A percentile compares a stretch with the other conserved stretches of the same genome.
phyloP scores from a whole-genome alignment of 495 filamentous ascomycete genomes.

The Astrothelium subdiscretum region DNA sequence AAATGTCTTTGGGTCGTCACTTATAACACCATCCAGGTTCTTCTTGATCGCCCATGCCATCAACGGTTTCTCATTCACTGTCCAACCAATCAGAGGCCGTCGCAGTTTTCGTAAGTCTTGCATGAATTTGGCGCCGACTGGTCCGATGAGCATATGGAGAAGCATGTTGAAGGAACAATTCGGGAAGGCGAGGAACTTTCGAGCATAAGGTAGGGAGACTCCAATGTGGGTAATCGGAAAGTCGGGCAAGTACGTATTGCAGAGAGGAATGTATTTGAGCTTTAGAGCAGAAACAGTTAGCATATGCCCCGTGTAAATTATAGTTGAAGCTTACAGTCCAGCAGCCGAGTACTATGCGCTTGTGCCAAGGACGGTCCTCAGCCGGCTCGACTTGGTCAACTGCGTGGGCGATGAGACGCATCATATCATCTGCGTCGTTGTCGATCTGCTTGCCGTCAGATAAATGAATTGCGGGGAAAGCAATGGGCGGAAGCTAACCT shows the following conservation, averaged over 20 bases:
- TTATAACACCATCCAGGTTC: conserved; percentile 45
- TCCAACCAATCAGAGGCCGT: conserved; percentile 65
- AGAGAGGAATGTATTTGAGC: conserved; percentile 51
- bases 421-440: conserved; percentile 58
- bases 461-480: not conserved
- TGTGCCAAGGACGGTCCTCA: conserved; percentile 46
- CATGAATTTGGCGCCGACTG: conserved; percentile 50
- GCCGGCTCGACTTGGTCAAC: conserved; percentile 40
- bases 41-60: conserved; percentile 62
- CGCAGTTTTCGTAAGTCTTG: conserved; percentile 41
- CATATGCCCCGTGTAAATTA: not conserved
- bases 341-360: conserved; percentile 63
- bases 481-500: conserved; percentile 36
- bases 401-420: conserved; percentile 50
- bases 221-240: conserved; percentile 65
- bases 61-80: conserved; percentile 59
- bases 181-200: conserved; percentile 51
- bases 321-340: conserved; percentile 50
- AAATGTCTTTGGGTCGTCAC: conserved; percentile 43
- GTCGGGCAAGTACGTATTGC: conserved; percentile 47
- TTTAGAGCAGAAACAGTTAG: conserved; percentile 15
- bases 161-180: conserved; percentile 66
- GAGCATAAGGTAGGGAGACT: conserved; percentile 54
- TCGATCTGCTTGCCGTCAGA: conserved; percentile 34
- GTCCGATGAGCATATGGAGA: conserved; percentile 51